These are phyloP conservation scores for Capsella bursapastoris DNA, from an alignment of 345 rosid species.

Conservation along the genomic window DNA sequence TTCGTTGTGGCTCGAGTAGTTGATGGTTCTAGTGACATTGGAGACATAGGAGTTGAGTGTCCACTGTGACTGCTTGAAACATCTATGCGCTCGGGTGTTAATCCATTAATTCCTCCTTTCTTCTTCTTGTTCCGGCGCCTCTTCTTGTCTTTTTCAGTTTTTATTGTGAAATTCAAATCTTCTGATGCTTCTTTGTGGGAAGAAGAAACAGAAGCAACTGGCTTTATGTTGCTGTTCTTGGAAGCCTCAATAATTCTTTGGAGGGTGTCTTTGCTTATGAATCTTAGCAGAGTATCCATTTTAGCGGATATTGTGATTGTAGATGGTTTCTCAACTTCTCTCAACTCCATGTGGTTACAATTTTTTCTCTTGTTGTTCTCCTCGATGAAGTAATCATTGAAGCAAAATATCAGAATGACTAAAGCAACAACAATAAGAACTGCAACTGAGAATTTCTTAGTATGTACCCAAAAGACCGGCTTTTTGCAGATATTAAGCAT, in stretches of 20 bases:
- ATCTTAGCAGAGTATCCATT: slow-evolving; percentile 51
- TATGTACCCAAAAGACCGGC: slow-evolving; percentile 60
- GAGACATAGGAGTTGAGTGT: slow-evolving; percentile 89
- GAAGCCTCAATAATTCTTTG: slow-evolving; percentile 37
- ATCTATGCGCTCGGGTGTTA: slow-evolving; percentile 50
- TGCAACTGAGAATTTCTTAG: slow-evolving; percentile 56
- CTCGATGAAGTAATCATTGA: slow-evolving; percentile 45
- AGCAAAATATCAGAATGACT: slow-evolving; percentile 55
- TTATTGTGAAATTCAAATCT: slow-evolving; percentile 58
- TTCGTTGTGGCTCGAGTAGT: slow-evolving; percentile 45
- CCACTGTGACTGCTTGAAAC: slow-evolving; percentile 93
- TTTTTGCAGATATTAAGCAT: slow-evolving; percentile 66
- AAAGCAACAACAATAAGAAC: slow-evolving; percentile 53
- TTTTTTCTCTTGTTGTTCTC: slow-evolving; percentile 41
- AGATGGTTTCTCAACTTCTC: slow-evolving; percentile 53
- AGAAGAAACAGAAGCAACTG: slow-evolving; percentile 25
- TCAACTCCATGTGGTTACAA: slow-evolving; percentile 35
- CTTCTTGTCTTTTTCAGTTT: slow-evolving; percentile 67
- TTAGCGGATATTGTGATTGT: slow-evolving; percentile 49
- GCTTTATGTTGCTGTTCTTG: slow-evolving; percentile 26
- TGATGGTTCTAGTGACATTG: slow-evolving; percentile 59
- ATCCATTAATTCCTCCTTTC: slow-evolving; percentile 29
- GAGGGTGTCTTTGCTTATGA: slow-evolving; percentile 47
- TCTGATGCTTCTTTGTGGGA: slow-evolving; percentile 48
- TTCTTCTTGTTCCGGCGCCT: slow-evolving; percentile 79